Percentiles rank a stretch among this genome's conserved stretches.
These are phyloP conservation scores for Candida tropicalis DNA, from an alignment of 1,139 yeast species.

Conservation along the genomic window DNA sequence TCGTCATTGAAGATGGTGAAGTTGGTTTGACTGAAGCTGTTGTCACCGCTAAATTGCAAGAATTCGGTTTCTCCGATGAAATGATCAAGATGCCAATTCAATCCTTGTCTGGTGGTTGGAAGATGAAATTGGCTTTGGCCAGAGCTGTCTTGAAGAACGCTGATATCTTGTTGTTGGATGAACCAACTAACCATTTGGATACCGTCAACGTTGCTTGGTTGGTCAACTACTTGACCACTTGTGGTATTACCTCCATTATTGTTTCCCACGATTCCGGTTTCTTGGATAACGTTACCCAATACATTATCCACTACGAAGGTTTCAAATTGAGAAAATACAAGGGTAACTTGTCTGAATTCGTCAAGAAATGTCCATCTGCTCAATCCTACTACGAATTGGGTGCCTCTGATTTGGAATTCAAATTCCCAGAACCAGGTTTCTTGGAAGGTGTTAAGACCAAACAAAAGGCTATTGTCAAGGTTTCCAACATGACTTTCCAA, in stretches of 20 bases:
- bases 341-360: conserved; percentile 99
- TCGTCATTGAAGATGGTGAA: conserved; percentile 81
- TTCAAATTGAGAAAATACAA: conserved; percentile 99
- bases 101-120: conserved; percentile 99
- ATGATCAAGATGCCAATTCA: conserved; percentile 92
- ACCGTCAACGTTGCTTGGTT: conserved; percentile 99
- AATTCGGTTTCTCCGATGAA: conserved; percentile 90
- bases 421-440: conserved; percentile 99
- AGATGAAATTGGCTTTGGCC: conserved; percentile 99
- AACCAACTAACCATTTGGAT: conserved; percentile 99
- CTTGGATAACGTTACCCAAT: conserved; percentile 96
- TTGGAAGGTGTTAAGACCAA: conserved; percentile 99
- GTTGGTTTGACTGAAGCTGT: conserved; percentile 72
- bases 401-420: conserved; percentile 94
- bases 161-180: conserved; percentile 96
- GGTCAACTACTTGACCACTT: conserved; percentile 96
- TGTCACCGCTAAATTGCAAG: conserved; percentile 73
- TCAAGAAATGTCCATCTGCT: conserved; percentile 98
- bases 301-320: conserved; percentile 99
- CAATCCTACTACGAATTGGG: conserved; percentile 98
- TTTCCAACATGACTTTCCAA: conserved; percentile 95
- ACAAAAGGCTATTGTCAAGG: conserved; percentile 99
- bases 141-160: conserved; percentile 99
- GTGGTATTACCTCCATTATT: conserved; percentile 97
- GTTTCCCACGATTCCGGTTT: conserved; percentile 99